Evolutionary conservation across 164 flowering plant genomes (phyloP).

Genomic region (Saururus chinensis): DNA sequence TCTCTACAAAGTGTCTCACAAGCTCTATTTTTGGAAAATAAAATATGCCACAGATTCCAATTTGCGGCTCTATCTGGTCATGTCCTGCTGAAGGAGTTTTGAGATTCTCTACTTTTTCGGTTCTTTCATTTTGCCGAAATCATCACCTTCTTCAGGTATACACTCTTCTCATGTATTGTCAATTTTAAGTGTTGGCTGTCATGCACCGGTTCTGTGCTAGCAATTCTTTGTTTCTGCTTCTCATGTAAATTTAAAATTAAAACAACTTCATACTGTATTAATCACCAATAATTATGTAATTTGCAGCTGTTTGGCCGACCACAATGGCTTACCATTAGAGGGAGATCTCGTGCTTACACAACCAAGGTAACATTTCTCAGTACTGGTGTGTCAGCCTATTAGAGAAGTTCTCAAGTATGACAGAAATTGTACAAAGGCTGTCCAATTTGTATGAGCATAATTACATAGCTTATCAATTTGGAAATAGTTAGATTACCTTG

Average conservation of each 20-base stretch:
- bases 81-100: slow-evolving; percentile 70
- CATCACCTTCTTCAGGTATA: slow-evolving; percentile 85
- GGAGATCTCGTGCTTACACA: slow-evolving; percentile 65
- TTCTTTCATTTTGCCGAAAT: slow-evolving; percentile 91
- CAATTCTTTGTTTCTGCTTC: not conserved
- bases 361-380: slow-evolving; percentile 39
- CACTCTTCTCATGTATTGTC: not conserved
- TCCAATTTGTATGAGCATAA: too few species aligned
- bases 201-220: too few species aligned
- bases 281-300: not conserved
- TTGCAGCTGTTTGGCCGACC: slow-evolving; percentile 87
- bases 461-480: too few species aligned
- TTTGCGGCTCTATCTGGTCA: slow-evolving; percentile 93
- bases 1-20: not conserved
- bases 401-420: not conserved
- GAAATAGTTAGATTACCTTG: not conserved
- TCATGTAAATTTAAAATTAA: not conserved
- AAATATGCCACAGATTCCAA: slow-evolving; percentile 45
- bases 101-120: slow-evolving; percentile 74
- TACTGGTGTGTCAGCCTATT: not conserved
- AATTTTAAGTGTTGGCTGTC: too few species aligned
- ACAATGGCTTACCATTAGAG: slow-evolving; percentile 81
- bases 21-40: too few species aligned
- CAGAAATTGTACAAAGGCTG: too few species aligned
- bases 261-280: not conserved